These are phyloP conservation scores for Flaveria robusta DNA, from an alignment of 129 eudicot species.

Conservation along the genomic window DNA sequence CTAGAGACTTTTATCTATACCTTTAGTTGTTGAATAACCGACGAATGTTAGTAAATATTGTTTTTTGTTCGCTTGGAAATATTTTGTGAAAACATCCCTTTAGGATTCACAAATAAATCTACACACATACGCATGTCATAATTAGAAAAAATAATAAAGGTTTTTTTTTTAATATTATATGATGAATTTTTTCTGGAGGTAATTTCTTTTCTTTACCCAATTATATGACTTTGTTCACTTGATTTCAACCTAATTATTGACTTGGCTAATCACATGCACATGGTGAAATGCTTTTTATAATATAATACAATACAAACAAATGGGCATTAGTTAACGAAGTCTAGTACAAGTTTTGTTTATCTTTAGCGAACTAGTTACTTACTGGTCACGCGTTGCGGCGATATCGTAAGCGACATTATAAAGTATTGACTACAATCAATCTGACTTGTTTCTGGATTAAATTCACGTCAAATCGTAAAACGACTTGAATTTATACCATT, in stretches of 20 bases:
- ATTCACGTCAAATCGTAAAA: no score
- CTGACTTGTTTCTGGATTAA: no score
- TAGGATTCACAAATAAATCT: background rate
- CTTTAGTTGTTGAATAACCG: background rate
- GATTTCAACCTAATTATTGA: constrained; percentile 21
- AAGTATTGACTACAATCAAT: no score
- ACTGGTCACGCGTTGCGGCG: no score
- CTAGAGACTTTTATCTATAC: no score
- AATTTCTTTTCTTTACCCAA: constrained; percentile 21
- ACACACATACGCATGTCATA: no score
- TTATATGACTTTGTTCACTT: constrained; percentile 17
- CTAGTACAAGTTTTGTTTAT: background rate
- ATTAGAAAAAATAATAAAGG: no score
- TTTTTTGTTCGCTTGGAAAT: background rate
- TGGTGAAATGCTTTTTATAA: constrained; percentile 1
- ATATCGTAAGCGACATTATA: no score
- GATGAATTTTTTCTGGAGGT: background rate
- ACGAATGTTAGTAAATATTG: background rate
- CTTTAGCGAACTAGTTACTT: no score
- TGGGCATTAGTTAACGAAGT: constrained; percentile 5
- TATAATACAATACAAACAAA: constrained; percentile 21
- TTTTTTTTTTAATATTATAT: background rate
- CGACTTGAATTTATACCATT: no score
- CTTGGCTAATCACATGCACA: constrained; percentile 16
- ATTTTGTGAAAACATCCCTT: background rate